Conservation (phyloP, 305 asterid species). For the Rubia balearica region DNA sequence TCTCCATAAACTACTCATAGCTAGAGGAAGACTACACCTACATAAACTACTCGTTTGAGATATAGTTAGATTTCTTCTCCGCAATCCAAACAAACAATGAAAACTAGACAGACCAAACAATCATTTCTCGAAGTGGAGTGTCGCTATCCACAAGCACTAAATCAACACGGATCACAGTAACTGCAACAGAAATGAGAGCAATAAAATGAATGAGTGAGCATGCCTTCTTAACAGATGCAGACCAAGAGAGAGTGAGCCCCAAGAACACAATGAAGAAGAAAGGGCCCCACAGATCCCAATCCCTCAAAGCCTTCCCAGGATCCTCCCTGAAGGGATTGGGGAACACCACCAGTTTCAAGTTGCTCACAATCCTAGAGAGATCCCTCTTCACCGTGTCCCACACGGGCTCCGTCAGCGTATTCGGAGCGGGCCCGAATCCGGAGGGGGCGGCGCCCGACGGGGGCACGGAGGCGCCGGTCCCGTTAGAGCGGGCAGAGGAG, state of each 20-base stretch:
- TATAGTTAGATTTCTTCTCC: not conserved
- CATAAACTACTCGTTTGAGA: too few species aligned
- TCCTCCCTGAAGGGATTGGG: constrained; percentile 90
- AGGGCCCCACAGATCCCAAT: constrained; percentile 98
- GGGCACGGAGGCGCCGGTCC: constrained; percentile 3
- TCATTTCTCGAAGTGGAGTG: not conserved
- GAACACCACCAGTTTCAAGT: constrained; percentile 87
- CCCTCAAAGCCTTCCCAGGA: constrained; percentile 96
- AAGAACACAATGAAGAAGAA: constrained; percentile 93
- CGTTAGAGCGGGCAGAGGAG: constrained; percentile 13
- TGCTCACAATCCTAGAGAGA: constrained; percentile 77
- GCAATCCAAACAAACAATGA: not conserved
- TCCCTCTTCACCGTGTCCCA: constrained; percentile 93
- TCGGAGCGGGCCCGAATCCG: constrained; percentile 70
- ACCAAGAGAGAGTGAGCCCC: constrained; percentile 91
- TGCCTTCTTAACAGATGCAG: constrained; percentile 90
- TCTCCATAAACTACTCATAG: not conserved
- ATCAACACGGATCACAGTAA: not conserved
- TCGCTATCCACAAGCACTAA: not conserved
- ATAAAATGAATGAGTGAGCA: not conserved
- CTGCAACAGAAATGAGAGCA: not conserved
- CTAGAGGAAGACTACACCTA: not conserved
- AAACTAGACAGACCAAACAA: not conserved
- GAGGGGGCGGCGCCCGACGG: constrained; percentile 19
- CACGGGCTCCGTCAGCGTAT: constrained; percentile 87